A percentile compares a stretch with the other conserved stretches of the same genome.
Evolutionary conservation across 2,329 filamentous ascomycete genomes (phyloP).

Genomic region (Pseudocercospora pini-densiflorae): DNA sequence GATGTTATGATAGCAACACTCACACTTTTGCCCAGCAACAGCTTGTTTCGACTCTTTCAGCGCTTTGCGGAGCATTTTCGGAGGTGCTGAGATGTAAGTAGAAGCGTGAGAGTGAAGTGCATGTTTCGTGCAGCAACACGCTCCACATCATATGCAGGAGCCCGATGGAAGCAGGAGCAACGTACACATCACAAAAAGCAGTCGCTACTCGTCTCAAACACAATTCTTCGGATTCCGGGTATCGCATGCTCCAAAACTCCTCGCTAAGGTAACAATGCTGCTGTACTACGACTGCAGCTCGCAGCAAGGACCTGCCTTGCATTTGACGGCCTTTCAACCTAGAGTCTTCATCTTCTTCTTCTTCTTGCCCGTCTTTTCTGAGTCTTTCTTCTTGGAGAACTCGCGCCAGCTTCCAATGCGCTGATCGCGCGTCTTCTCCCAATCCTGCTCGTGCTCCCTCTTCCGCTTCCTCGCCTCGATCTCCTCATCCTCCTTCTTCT

Average conservation of each 20-base stretch:
- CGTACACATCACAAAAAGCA: background rate
- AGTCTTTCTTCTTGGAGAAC: constrained; percentile 70
- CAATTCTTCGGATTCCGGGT: background rate
- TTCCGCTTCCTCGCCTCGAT: constrained; percentile 63
- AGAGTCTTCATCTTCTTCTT: constrained; percentile 59
- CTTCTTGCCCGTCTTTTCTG: constrained; percentile 52
- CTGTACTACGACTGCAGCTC: background rate
- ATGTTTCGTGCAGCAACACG: background rate
- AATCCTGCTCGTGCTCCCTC: constrained; percentile 90
- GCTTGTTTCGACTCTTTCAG: constrained; percentile 1
- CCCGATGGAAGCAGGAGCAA: background rate
- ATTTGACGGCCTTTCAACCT: constrained; percentile 44
- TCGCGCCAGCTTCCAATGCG: constrained; percentile 93
- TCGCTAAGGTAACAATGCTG: constrained; percentile 16
- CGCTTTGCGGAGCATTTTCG: constrained; percentile 4
- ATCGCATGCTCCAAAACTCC: constrained; percentile 16
- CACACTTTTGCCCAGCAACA: background rate
- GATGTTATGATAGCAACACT: background rate
- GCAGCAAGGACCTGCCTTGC: constrained; percentile 3
- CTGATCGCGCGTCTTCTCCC: constrained; percentile 90
- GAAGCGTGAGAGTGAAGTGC: background rate
- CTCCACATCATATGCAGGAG: background rate
- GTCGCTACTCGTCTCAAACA: background rate
- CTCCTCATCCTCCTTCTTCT: constrained; percentile 85
- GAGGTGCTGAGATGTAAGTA: background rate